Base-by-base conservation (phyloP, 768 basidiomycete genomes). In the Xerocomellus amylosporus region DNA sequence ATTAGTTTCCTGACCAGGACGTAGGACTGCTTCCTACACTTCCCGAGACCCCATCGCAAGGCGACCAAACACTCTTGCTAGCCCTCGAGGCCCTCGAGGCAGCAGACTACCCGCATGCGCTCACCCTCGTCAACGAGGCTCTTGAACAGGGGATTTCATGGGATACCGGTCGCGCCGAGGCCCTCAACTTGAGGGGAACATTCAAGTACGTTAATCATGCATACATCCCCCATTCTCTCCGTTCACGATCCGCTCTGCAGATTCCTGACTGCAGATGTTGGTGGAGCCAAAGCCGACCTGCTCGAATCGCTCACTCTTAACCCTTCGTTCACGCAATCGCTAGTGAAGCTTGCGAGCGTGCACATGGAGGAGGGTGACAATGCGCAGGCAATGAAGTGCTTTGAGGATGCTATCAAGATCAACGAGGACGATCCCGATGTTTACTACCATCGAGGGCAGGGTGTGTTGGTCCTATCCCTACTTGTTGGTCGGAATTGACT, bases 371-470 rank as follows among this genome's bases (percentile, higher is more conserved):
- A 95, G 64, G 87, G 87, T 38, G 83, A 93, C 58, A 80, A 90
- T 13, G 74, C 77, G 19, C 84, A 83, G 59, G 90, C 96, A 1
- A 94, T 98, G 72, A 84, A 87, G 54, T 90, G 88, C 68, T 98
- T 98, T 68, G 94, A 96, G 41, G 79, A 87, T 58, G 97, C 97
- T 1, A 87, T 93, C 66, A 77, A 79, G 62, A 81, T 88, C 61
- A 86, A 98, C 64, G 75, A 86, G 7, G 75, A 85, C 45, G 95
- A 98, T 73, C 87, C 96, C 0, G 96, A 98, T 71, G 93, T 97
- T 53, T 98, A 92, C 77, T 99, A 99, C 73, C 97, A 99, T 71
- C 92, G 95, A 62, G 97, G 96, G 42, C 97, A 99, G 78, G 91
- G 91, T 90, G 33, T 15, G 60, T 58, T 22, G 13, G 5, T 43